A percentile compares a stretch with the other conserved stretches of the same genome.
These are phyloP conservation scores for Lactifluus hygrophoroides DNA, from an alignment of 768 basidiomycete genomes.

Conservation along the genomic window DNA sequence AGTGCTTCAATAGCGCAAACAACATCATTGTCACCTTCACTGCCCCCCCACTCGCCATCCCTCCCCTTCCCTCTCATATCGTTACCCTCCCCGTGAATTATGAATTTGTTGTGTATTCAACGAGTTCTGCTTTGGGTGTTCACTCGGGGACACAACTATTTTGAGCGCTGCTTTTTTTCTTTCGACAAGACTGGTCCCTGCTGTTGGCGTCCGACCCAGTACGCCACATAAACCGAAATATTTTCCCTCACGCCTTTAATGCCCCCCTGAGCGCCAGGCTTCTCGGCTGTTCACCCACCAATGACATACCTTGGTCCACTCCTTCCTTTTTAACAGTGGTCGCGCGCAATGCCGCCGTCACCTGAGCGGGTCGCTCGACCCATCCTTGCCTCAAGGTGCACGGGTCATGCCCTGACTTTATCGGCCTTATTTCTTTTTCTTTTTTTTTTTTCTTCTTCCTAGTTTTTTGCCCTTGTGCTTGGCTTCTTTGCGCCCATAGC, in stretches of 20 bases:
- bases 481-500: constrained; percentile 20
- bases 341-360: constrained; percentile 15
- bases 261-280: constrained; percentile 16
- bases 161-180: neutral
- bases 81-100: neutral
- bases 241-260: neutral
- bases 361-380: constrained; percentile 3
- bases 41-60: too few relatives aligned
- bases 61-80: too few relatives aligned
- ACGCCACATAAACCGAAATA: constrained; percentile 18
- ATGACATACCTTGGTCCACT: neutral
- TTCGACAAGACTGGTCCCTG: constrained; percentile 9
- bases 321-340: neutral
- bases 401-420: constrained; percentile 12
- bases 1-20: constrained; percentile 9
- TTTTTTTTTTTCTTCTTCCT: constrained; percentile 1
- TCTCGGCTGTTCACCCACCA: constrained; percentile 14
- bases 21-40: neutral
- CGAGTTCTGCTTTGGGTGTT: neutral
- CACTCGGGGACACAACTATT: neutral
- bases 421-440: constrained; percentile 15
- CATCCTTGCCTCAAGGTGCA: constrained; percentile 12
- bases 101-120: constrained; percentile 8
- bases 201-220: neutral
- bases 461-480: neutral